Evolutionary conservation across 768 basidiomycete genomes (phyloP).

Genomic region (Boletus sp.): DNA sequence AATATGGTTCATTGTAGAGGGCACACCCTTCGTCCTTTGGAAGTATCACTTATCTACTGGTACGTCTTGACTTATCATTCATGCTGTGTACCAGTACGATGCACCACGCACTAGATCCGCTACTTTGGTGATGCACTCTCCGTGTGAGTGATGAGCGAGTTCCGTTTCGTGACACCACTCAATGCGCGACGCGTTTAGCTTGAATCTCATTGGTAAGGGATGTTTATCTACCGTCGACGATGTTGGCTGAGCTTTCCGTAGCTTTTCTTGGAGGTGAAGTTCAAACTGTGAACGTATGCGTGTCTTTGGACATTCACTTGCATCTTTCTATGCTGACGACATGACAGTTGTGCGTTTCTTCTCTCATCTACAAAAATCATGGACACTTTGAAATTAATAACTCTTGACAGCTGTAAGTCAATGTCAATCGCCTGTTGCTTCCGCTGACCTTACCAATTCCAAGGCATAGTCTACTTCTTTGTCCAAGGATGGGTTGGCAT

Average conservation of each 20-base stretch:
- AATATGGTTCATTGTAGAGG: not conserved
- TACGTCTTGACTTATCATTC: not conserved
- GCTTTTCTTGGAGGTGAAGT: slow-evolving; percentile 12
- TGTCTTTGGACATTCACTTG: not conserved
- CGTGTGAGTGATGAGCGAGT: slow-evolving; percentile 9
- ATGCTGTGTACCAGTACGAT: not conserved
- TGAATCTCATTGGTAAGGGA: slow-evolving; percentile 12
- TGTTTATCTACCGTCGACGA: not conserved
- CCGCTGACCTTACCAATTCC: not conserved
- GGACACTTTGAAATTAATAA: not conserved
- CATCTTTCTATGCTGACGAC: not conserved
- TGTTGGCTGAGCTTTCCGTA: not conserved
- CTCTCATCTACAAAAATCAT: not conserved
- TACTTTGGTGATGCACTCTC: slow-evolving; percentile 21
- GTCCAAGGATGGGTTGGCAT: slow-evolving; percentile 5
- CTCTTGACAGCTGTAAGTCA: slow-evolving; percentile 6
- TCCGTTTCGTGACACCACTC: not conserved
- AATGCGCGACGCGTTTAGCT: not conserved
- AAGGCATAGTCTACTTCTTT: slow-evolving; percentile 9
- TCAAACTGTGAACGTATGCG: slow-evolving; percentile 9
- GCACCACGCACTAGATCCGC: slow-evolving; percentile 15
- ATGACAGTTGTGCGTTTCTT: slow-evolving; percentile 16
- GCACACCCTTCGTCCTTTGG: not conserved
- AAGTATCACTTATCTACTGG: slow-evolving; percentile 3
- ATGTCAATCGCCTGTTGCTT: not conserved